Conservation (phyloP, 2,329 filamentous ascomycete species). For the Neonectria punicea region DNA sequence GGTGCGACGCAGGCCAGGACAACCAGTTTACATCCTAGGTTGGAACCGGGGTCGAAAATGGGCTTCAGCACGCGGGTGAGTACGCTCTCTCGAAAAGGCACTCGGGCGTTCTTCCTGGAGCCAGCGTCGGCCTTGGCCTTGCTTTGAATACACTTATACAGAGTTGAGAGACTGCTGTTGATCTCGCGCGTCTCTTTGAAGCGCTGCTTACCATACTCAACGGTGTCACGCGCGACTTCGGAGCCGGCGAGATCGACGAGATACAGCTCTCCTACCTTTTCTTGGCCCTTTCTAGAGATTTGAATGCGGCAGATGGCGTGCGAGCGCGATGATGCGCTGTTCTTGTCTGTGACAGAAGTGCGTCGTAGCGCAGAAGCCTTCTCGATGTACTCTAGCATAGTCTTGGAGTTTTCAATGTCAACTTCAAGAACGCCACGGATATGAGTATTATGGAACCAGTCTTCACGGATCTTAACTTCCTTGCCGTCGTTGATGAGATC, state of each 20-base stretch:
- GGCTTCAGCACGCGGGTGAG: slow-evolving; percentile 61
- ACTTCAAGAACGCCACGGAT: slow-evolving; percentile 55
- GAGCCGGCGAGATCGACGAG: slow-evolving; percentile 61
- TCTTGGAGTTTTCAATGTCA: slow-evolving; percentile 30
- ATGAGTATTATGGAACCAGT: slow-evolving; percentile 56
- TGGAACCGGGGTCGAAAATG: slow-evolving; percentile 56
- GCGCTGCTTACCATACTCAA: slow-evolving; percentile 52
- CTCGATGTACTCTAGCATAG: slow-evolving; percentile 49
- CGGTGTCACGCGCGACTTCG: slow-evolving; percentile 57
- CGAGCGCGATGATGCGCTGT: slow-evolving; percentile 59
- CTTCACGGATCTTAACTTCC: slow-evolving; percentile 56
- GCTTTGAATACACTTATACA: slow-evolving; percentile 64
- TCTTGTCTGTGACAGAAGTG: slow-evolving; percentile 57
- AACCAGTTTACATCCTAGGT: slow-evolving; percentile 53
- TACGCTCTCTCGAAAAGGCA: slow-evolving; percentile 59
- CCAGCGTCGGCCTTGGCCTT: slow-evolving; percentile 50
- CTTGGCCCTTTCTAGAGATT: slow-evolving; percentile 39
- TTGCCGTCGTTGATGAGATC: slow-evolving; percentile 56
- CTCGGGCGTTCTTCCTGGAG: slow-evolving; percentile 48
- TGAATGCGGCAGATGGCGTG: slow-evolving; percentile 60
- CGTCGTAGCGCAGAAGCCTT: slow-evolving; percentile 52
- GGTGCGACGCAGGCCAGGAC: slow-evolving; percentile 61
- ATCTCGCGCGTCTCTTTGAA: slow-evolving; percentile 60
- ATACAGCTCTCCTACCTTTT: slow-evolving; percentile 56
- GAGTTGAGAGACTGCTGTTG: slow-evolving; percentile 58